Evolutionary conservation across 2,329 filamentous ascomycete species (phyloP), one percentile per base, ranked within the genome.

Genomic region (Colletotrichum nymphaeae): DNA sequence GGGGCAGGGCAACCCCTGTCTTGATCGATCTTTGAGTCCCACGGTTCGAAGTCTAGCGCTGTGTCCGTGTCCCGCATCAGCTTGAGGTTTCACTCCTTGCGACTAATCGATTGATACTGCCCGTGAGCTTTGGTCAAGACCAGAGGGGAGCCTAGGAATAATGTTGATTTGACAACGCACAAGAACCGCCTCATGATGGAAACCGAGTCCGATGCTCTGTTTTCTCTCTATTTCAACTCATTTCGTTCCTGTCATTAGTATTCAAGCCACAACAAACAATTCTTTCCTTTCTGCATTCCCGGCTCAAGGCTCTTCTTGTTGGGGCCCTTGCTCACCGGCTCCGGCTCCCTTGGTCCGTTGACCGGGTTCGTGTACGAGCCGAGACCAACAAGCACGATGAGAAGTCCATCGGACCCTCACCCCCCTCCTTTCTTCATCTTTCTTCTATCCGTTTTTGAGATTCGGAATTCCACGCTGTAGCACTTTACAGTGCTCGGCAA

Each of bases 11-110:
- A 26, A 24, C 26, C 52, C 69, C 24, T 52, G 42, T 49, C n/a
- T 16, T 59, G 66, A 69, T 72, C 59, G 70, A 69, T 72, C 64
- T 72, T 57, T 64, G 52, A 32, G 69, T 66, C 59, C 66, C 57
- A 68, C 57, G 28, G 57, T 72, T 72, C 63, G 69, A 72, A 28
- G 53, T 35, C 68, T 72, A 57, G 69, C 69, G 64, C 62, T 53
- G 26, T 49, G 64, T 52, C 64, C 53, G 64, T 62, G 57, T 72
- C 56, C 58, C 35, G 16, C 57, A 32, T 56, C 55, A 53, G 55
- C 26, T 64, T 28, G 35, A 64, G 24, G 63, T 22, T 14, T 49
- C 69, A 57, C 35, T 35, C 37, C 35, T 32, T 32, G 12, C 42
- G 59, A 52, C 42, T 32, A 65, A 37, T 35, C 46, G 19, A 49